phyloP scores from a whole-genome alignment of 257 asterid genomes.

The Salvia hispanica region DNA sequence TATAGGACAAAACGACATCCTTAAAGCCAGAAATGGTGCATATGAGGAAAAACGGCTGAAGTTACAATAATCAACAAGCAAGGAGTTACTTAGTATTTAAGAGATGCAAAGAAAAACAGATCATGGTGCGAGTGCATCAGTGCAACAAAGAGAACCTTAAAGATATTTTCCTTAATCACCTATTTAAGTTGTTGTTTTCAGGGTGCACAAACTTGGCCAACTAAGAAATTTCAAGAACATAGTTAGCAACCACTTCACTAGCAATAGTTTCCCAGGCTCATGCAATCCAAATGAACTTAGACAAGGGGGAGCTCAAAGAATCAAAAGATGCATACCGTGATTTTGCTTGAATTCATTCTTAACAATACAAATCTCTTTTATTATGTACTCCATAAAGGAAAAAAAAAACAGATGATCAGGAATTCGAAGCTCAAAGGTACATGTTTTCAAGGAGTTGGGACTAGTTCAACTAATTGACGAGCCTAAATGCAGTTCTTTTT shows the following conservation, averaged over 20 bases:
- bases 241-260: constrained; percentile 3
- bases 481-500: neutral
- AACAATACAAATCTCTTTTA: constrained; percentile 74
- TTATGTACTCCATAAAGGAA: constrained; percentile 58
- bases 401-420: constrained; percentile 43
- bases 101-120: constrained; percentile 16
- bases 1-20: constrained; percentile 84
- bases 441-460: neutral
- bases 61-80: constrained; percentile 33
- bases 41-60: constrained; percentile 27
- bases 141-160: neutral
- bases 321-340: constrained; percentile 60
- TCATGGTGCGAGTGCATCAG: neutral
- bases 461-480: neutral
- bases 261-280: constrained; percentile 23
- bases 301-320: constrained; percentile 20
- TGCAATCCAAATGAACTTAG: constrained; percentile 23
- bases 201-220: constrained; percentile 5
- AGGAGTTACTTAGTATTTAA: constrained; percentile 27
- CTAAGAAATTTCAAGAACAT: constrained; percentile 10
- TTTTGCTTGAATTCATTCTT: constrained; percentile 73
- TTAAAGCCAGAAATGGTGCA: constrained; percentile 49
- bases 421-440: constrained; percentile 16
- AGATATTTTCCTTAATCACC: constrained; percentile 7
- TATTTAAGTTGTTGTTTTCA: constrained; percentile 10